Conservation (phyloP, 768 basidiomycete genomes). For the Coprinopsis marcescibilis region DNA sequence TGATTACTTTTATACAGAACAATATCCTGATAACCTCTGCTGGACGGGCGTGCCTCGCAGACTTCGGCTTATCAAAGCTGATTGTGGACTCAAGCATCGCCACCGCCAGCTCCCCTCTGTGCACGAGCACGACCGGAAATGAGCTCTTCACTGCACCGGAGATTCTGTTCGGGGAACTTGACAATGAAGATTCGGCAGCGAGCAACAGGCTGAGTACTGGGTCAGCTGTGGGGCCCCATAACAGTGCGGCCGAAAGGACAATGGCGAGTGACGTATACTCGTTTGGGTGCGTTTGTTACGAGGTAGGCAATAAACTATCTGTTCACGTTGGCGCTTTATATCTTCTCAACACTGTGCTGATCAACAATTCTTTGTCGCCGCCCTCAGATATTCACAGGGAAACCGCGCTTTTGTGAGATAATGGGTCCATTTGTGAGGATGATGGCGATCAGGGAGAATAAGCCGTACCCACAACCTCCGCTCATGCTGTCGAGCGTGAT, state of each 20-base stretch:
- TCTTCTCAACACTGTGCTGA: not conserved
- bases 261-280: not conserved
- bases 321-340: not conserved
- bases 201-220: too few species aligned
- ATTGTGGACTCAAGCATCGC: not conserved
- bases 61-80: constrained; percentile 11
- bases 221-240: not conserved
- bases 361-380: not conserved
- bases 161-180: not conserved
- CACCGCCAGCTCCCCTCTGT: not conserved
- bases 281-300: constrained; percentile 1
- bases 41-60: constrained; percentile 11
- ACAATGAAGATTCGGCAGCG: not conserved
- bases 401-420: not conserved
- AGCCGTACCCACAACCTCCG: not conserved
- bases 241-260: not conserved
- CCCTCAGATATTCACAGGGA: not conserved
- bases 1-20: not conserved
- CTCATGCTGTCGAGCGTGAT: not conserved
- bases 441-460: not conserved
- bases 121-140: not conserved
- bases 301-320: not conserved
- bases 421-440: not conserved
- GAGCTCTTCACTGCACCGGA: constrained; percentile 1
- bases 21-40: constrained; percentile 12